Base-by-base conservation (phyloP, 1,284 basidiomycete genomes). In the Apiotrichum gamsii region DNA sequence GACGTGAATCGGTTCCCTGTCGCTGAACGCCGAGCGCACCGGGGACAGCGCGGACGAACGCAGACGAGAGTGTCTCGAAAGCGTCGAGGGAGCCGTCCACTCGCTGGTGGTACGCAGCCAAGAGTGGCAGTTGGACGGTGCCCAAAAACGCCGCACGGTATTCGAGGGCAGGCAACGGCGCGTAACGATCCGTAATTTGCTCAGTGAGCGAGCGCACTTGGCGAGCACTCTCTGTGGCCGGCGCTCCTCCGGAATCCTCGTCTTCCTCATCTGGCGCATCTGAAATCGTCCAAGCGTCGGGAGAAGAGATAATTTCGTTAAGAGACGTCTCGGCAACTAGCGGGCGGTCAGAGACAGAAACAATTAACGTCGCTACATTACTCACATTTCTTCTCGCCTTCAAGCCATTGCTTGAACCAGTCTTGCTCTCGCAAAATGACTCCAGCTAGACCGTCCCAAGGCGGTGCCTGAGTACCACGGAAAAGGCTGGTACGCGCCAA, bases 181-280 rank as follows among this genome's bases (percentile, higher is more conserved):
- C 81, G 65, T 96, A 96, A 2, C 93, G 89, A 66, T 94, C 91
- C 83, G 90, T 90, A 45, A 94, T 82, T 69, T 90, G 88, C 60
- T 93, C 87, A 9, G 90, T 76, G 21, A 95, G 75, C n/a, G 83
- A 80, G 60, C 85, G 86, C 45, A 94, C 74, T 57, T 84, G 79
- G 21, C 90, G 75, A 1, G 90, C 83, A 8, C 87, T 90, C 54
- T 82, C 80, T 0, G 90, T 93, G 19, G 68, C 16, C 2, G 43
- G 53, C 39, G 78, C 78, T 15, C 60, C 73, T n/a, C 72, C 72
- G 13, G 65, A 56, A 40, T 78, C 79, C 18, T 60, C 73, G 32
- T 81, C 78, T 18, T 75, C 79, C 1, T 74, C 72, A 19, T 81
- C 77, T 5, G 59, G 50, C 41, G 85, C 86, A 38, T 87, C 83